Evolutionary conservation across 2,329 filamentous ascomycete species (phyloP).

Genomic region (Hymenoscyphus infarciens): DNA sequence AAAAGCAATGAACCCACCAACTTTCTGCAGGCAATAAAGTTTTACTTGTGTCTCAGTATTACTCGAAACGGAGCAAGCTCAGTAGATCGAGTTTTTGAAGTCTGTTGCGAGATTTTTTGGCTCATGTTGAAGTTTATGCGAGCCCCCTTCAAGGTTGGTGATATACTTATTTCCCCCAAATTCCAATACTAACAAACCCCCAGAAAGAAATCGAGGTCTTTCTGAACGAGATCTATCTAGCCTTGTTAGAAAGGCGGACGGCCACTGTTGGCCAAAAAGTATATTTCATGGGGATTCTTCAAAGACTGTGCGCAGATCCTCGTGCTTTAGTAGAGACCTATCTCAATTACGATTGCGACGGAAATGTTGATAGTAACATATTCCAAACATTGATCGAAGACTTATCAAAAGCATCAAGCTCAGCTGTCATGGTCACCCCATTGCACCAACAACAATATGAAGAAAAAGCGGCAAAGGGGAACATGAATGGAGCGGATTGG

Average conservation of each 20-base stretch:
- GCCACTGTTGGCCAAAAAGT: slow-evolving; percentile 89
- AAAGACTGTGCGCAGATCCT: slow-evolving; percentile 79
- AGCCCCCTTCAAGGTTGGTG: slow-evolving; percentile 79
- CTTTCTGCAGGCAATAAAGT: slow-evolving; percentile 93
- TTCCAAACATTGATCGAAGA: slow-evolving; percentile 95
- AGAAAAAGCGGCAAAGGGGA: slow-evolving; percentile 61
- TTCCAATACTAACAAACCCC: slow-evolving; percentile 14
- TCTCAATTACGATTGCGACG: slow-evolving; percentile 96
- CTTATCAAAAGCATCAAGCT: slow-evolving; percentile 79
- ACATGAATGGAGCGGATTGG: slow-evolving; percentile 66
- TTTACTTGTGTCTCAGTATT: slow-evolving; percentile 91
- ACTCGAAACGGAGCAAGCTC: slow-evolving; percentile 94
- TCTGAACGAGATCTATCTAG: slow-evolving; percentile 93
- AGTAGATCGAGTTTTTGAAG: slow-evolving; percentile 87
- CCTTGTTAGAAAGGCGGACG: slow-evolving; percentile 81
- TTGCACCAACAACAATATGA: slow-evolving; percentile 83
- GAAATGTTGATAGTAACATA: slow-evolving; percentile 85
- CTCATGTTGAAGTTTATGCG: slow-evolving; percentile 92
- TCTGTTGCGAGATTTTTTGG: slow-evolving; percentile 97
- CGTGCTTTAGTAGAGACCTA: slow-evolving; percentile 91
- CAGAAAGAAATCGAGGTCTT: slow-evolving; percentile 98
- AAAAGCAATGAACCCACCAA: slow-evolving; percentile 83
- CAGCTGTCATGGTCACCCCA: slow-evolving; percentile 70
- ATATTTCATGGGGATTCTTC: slow-evolving; percentile 82
- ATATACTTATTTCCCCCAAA: neutral